These are phyloP conservation scores for Oehlia diaphana DNA, from an alignment of 192 early-diverging fungal genomes.

Conservation along the genomic window DNA sequence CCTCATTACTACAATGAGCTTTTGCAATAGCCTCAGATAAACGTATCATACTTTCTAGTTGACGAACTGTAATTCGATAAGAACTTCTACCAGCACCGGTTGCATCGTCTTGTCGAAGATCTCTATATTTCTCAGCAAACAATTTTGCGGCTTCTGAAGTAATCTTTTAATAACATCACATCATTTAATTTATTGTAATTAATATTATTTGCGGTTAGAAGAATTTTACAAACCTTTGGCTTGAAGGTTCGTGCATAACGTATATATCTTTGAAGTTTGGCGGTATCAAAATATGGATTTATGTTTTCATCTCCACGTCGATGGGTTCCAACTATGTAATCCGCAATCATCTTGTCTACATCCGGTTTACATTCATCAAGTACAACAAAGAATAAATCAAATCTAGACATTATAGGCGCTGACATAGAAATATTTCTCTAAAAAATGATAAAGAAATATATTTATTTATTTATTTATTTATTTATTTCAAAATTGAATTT, in stretches of 20 bases:
- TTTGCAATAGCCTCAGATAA: slow-evolving; percentile 94
- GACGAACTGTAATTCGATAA: slow-evolving; percentile 94
- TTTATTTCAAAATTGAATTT: background rate
- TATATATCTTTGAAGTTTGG: slow-evolving; percentile 81
- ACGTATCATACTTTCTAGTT: slow-evolving; percentile 95
- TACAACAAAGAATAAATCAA: slow-evolving; percentile 97
- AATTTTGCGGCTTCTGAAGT: slow-evolving; percentile 73
- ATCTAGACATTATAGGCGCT: slow-evolving; percentile 97
- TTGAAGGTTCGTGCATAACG: slow-evolving; percentile 87
- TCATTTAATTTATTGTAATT: background rate
- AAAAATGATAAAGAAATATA: background rate
- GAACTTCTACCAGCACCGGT: slow-evolving; percentile 68
- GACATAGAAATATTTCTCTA: slow-evolving; percentile 97
- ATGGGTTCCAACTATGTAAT: slow-evolving; percentile 91
- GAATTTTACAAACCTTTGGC: slow-evolving; percentile 59
- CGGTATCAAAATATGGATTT: slow-evolving; percentile 68
- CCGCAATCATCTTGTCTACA: slow-evolving; percentile 86
- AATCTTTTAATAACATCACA: slow-evolving; percentile 41
- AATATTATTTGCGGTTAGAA: background rate
- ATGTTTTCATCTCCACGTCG: slow-evolving; percentile 65
- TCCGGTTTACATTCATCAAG: slow-evolving; percentile 91
- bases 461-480: background rate
- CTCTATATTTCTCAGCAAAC: slow-evolving; percentile 82
- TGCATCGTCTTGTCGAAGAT: slow-evolving; percentile 84
- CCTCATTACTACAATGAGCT: slow-evolving; percentile 68